Base-by-base conservation (phyloP, 371 early-diverging fungal species). In the Gilbertella persicaria region DNA sequence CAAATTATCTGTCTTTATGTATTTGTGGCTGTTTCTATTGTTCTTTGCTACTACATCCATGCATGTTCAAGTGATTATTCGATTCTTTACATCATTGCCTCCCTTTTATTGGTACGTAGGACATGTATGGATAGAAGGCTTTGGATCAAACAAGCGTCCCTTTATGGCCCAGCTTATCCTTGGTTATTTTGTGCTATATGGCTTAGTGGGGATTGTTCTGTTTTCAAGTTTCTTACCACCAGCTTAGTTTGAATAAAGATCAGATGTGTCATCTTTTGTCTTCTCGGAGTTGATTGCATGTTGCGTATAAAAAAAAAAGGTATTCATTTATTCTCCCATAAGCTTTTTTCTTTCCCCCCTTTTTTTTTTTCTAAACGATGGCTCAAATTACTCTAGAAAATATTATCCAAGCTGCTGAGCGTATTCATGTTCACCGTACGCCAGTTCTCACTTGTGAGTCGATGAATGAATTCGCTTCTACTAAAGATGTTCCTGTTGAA, bases 61-160 rank as follows among this genome's bases (percentile, higher is more conserved):
- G 89, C 96, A 96, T 50, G 84, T 96, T 16, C 97, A 96, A 74
- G 86, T 96, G 5, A 90, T 94, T 48, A 87, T 88, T 25, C 82
- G 96, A 5, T 91, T 95, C 44, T 90, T 95, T 54, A 90, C 95
- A 0, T 86, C 86, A 9, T 37, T 90, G 44, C 95, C 97, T 0
- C 72, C 79, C 0, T 64, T 94, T 24, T 94, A 90, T 59, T 95
- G 94, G 94, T 89, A 68, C 61, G 80, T 83, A 1, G 89, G 86
- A 0, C 78, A 89, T 53, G 54, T 79, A 19, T 75, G 73, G 71
- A 52, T 51, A 13, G 50, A 61, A 13, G 68, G 66, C 5, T 59
- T 56, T 26, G 21, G 42, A 4, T 13, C 26, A 48, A 37, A 35
- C 28, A 10, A 29, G 29, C 24, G 23, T 42, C 14, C 45, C 20